These are phyloP conservation scores for Aspergillus novofumigatus DNA, from an alignment of 2,329 filamentous ascomycete genomes.

Conservation along the genomic window DNA sequence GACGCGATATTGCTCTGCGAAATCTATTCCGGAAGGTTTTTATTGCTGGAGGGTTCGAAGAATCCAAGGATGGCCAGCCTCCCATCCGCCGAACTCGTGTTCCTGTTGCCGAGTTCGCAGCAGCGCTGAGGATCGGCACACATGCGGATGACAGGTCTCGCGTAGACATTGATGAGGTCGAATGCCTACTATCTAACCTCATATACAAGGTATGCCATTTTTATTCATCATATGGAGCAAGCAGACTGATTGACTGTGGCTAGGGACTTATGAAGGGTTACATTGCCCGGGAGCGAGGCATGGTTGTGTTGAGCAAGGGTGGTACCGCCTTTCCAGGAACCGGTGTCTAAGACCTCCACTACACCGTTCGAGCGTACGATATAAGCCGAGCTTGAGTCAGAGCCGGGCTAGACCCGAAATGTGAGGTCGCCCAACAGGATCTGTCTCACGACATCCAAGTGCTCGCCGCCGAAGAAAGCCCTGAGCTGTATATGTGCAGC, in stretches of 20 bases:
- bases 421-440: background rate
- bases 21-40: slow-evolving; percentile 93
- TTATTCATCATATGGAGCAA: background rate
- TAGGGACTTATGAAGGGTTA: slow-evolving; percentile 97
- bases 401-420: background rate
- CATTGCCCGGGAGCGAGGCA: slow-evolving; percentile 83
- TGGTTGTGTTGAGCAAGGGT: slow-evolving; percentile 87
- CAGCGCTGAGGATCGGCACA: slow-evolving; percentile 73
- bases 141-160: slow-evolving; percentile 47
- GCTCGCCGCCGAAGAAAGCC: background rate
- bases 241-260: slow-evolving; percentile 14
- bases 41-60: slow-evolving; percentile 75
- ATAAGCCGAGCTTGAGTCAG: background rate
- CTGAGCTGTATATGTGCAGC: background rate
- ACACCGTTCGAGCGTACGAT: background rate
- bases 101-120: slow-evolving; percentile 76
- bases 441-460: background rate
- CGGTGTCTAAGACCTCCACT: slow-evolving; percentile 51
- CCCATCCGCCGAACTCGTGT: slow-evolving; percentile 67
- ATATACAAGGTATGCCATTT: slow-evolving; percentile 81
- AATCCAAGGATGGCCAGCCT: slow-evolving; percentile 64
- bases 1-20: slow-evolving; percentile 83
- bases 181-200: slow-evolving; percentile 91
- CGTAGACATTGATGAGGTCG: slow-evolving; percentile 86
- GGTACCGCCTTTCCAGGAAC: slow-evolving; percentile 87